A percentile compares a stretch with the other conserved stretches of the same genome.
phyloP scores from a whole-genome alignment of 164 flowering plant genomes.

The Stephania japonica region DNA sequence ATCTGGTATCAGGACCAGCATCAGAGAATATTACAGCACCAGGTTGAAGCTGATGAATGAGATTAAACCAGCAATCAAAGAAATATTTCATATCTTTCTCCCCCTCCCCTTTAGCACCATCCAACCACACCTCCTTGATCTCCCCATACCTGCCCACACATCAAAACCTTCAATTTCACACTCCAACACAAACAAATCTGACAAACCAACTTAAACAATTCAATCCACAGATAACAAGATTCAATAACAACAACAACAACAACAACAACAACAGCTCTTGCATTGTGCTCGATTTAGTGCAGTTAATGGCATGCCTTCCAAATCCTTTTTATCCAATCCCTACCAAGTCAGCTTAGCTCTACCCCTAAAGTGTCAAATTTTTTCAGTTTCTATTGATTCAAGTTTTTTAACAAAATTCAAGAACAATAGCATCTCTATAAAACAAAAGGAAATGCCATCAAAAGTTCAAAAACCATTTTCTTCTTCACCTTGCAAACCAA shows the following conservation, averaged over 20 bases:
- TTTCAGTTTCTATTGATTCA: no score
- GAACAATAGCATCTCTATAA: not conserved
- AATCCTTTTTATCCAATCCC: no score
- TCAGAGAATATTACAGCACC: slow-evolving; percentile 85
- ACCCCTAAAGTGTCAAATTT: no score
- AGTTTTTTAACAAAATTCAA: not conserved
- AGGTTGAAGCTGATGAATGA: slow-evolving; percentile 88
- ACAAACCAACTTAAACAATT: slow-evolving; percentile 1
- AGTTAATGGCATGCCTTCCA: no score
- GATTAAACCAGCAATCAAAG: slow-evolving; percentile 78
- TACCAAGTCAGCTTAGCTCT: no score
- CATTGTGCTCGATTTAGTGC: no score
- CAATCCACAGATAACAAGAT: not conserved
- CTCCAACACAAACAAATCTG: not conserved
- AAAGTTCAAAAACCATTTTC: no score
- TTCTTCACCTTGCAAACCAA: not conserved
- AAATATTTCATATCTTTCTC: slow-evolving; percentile 89
- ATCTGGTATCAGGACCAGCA: slow-evolving; percentile 90
- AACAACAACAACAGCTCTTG: no score
- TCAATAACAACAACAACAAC: no score
- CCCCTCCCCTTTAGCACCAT: slow-evolving; percentile 90
- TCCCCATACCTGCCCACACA: slow-evolving; percentile 67
- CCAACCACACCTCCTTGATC: slow-evolving; percentile 75
- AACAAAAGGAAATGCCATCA: not conserved
- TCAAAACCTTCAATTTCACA: slow-evolving; percentile 1